These are phyloP conservation scores for Zymoseptoria passerinii DNA, from an alignment of 2,329 filamentous ascomycete species.

Conservation along the genomic window DNA sequence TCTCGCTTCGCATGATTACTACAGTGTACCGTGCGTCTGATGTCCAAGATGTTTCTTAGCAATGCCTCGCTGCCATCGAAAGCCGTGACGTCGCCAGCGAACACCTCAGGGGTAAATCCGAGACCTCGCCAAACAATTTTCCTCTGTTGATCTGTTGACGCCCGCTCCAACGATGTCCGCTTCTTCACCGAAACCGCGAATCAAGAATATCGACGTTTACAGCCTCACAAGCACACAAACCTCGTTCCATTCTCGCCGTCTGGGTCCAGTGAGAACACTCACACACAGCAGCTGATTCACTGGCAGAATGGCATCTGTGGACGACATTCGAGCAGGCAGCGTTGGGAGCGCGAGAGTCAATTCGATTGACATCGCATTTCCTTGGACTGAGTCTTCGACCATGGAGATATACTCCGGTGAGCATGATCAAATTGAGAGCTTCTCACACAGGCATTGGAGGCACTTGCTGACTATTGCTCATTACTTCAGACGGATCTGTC, in stretches of 20 bases:
- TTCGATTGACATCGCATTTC: neutral
- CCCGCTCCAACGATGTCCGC: slow-evolving; percentile 73
- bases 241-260: neutral
- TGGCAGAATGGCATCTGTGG: neutral
- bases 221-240: neutral
- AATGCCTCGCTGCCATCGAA: too few relatives aligned
- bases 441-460: too few relatives aligned
- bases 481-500: neutral
- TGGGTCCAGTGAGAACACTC: neutral
- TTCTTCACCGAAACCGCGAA: slow-evolving; percentile 93
- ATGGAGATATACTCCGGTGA: neutral
- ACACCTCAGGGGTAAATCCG: too few relatives aligned
- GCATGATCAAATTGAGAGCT: neutral
- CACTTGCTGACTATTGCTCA: too few relatives aligned
- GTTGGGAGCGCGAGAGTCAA: neutral
- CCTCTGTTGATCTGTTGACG: too few relatives aligned
- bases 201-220: slow-evolving; percentile 66
- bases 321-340: neutral
- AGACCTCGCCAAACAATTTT: too few relatives aligned
- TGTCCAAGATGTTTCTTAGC: too few relatives aligned
- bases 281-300: neutral
- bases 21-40: too few relatives aligned
- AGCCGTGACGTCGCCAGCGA: too few relatives aligned
- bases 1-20: too few relatives aligned
- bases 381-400: neutral